A percentile compares a stretch with the other conserved stretches of the same genome.
Conservation (phyloP, 1,284 basidiomycete genomes). For the Boletellus deceptivus region DNA sequence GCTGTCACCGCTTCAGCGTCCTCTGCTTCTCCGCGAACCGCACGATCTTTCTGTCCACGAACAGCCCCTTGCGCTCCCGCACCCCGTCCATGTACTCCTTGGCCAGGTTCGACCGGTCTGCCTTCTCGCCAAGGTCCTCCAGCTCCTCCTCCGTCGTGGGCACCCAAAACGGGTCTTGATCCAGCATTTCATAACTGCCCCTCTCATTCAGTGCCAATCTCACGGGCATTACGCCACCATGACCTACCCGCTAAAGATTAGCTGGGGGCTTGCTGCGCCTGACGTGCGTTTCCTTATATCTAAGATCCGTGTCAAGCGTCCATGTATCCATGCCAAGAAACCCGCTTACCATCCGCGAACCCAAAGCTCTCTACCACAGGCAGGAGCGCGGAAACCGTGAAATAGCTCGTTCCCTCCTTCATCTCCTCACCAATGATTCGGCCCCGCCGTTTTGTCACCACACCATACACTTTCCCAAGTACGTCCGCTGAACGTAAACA, state of each 20-base stretch:
- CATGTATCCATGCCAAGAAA: neutral
- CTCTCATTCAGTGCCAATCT: slow-evolving; percentile 17
- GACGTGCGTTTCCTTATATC: slow-evolving; percentile 97
- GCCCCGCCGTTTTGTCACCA: slow-evolving; percentile 88
- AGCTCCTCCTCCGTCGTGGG: slow-evolving; percentile 97
- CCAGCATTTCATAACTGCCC: slow-evolving; percentile 78
- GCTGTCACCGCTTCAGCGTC: slow-evolving; percentile 78
- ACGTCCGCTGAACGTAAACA: slow-evolving; percentile 73
- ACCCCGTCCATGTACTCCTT: slow-evolving; percentile 94
- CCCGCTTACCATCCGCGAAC: slow-evolving; percentile 82
- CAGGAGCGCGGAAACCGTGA: slow-evolving; percentile 87
- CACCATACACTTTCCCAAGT: slow-evolving; percentile 96
- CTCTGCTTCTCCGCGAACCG: slow-evolving; percentile 95
- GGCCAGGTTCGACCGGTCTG: slow-evolving; percentile 92
- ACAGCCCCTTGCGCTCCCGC: slow-evolving; percentile 91
- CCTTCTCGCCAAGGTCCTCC: slow-evolving; percentile 95
- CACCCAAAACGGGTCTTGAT: slow-evolving; percentile 98
- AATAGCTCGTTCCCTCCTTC: slow-evolving; percentile 97
- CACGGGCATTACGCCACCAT: neutral
- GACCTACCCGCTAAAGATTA: slow-evolving; percentile 90
- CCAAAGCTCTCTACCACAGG: slow-evolving; percentile 98
- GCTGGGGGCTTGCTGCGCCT: slow-evolving; percentile 93
- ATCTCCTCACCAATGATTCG: slow-evolving; percentile 96
- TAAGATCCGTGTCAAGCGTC: slow-evolving; percentile 14
- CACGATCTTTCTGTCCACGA: slow-evolving; percentile 90